These are phyloP conservation scores for Chalara sp. DNA, from an alignment of 2,329 filamentous ascomycete species.

Conservation along the genomic window DNA sequence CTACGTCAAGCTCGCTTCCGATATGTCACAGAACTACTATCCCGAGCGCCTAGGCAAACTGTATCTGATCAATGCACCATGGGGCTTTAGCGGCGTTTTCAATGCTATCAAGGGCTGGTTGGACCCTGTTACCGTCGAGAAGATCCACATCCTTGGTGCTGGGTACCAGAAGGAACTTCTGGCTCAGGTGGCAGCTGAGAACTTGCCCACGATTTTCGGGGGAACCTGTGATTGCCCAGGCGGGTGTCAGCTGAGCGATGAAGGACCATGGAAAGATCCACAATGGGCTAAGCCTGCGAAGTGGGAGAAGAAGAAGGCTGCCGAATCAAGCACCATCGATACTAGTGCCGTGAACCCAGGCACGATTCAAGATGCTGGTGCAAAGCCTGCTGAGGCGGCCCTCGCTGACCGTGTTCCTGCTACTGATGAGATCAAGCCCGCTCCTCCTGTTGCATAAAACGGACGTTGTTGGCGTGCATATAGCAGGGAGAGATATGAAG, in stretches of 20 bases:
- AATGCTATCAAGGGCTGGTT: slow-evolving; percentile 85
- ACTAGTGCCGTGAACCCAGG: slow-evolving; percentile 24
- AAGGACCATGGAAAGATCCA: slow-evolving; percentile 78
- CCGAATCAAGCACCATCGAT: slow-evolving; percentile 28
- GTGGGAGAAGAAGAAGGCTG: slow-evolving; percentile 47
- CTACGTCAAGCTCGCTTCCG: slow-evolving; percentile 79
- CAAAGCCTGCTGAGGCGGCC: slow-evolving; percentile 10
- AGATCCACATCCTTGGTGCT: slow-evolving; percentile 85
- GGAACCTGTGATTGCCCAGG: slow-evolving; percentile 75
- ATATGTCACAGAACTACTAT: slow-evolving; percentile 97
- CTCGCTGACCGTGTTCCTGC: slow-evolving; percentile 7
- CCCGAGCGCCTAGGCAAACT: slow-evolving; percentile 92
- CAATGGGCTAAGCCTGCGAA: slow-evolving; percentile 60
- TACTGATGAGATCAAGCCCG: slow-evolving; percentile 18
- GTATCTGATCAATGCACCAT: slow-evolving; percentile 96
- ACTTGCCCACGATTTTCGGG: slow-evolving; percentile 80
- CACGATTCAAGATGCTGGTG: slow-evolving; percentile 16
- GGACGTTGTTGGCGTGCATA: neutral
- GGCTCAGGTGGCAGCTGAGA: slow-evolving; percentile 79
- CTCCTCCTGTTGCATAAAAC: slow-evolving; percentile 17
- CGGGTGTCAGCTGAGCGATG: slow-evolving; percentile 81
- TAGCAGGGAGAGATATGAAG: too few relatives aligned
- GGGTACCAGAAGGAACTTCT: slow-evolving; percentile 81
- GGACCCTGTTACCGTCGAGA: slow-evolving; percentile 91
- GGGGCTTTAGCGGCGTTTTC: slow-evolving; percentile 88